Base-by-base conservation (phyloP, 306 rosid species). In the Betula pendula region DNA sequence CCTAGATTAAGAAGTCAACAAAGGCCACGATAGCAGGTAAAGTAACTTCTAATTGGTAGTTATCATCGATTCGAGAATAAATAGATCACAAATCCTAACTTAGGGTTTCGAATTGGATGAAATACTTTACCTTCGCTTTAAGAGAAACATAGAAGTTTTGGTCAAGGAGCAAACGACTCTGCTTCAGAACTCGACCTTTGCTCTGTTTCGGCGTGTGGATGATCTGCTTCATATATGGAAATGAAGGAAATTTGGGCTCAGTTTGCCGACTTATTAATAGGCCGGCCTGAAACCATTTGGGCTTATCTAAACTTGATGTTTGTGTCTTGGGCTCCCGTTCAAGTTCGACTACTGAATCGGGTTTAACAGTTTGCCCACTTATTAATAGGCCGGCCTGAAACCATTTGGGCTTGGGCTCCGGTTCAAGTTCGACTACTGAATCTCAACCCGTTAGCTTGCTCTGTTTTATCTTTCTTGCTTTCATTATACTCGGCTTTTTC, bases 121-220 rank as follows among this genome's bases (percentile, higher is more conserved):
- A 17, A 43, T 8, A 59, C 10, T 5, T 65, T 40, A 65, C 70
- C 47, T 35, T 16, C 73, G 58, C 55, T 27, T 16, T 12, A 8
- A 44, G 75, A 53, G 43, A 33, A 16, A 42, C 17, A 22, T 52
- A 70, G 68, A 25, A 12, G 67, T 24, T 59, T 31, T 12, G 12
- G 66, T 35, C 19, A n/a, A n/a, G 5, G 4, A 5, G 22, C 47
- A 62, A 14, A 40, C 25, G 17, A 48, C 59, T 25, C 40, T 68
- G 31, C n/a, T 51, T 16, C 49, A 15, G 73, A 77, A 53, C 76
- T 63, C 27, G 31, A 45, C 20, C 44, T 50, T 42, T 47, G 43
- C 58, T 52, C 47, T 17, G 63, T 50, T 81, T 47, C 62, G 22
- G 52, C 45, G 25, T 15, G 25, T 17, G 45, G 45, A 65, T n/a